Evolutionary conservation across 2,329 filamentous ascomycete genomes (phyloP), one percentile per base, ranked within the genome.

Genomic region (Xylaria sp.): DNA sequence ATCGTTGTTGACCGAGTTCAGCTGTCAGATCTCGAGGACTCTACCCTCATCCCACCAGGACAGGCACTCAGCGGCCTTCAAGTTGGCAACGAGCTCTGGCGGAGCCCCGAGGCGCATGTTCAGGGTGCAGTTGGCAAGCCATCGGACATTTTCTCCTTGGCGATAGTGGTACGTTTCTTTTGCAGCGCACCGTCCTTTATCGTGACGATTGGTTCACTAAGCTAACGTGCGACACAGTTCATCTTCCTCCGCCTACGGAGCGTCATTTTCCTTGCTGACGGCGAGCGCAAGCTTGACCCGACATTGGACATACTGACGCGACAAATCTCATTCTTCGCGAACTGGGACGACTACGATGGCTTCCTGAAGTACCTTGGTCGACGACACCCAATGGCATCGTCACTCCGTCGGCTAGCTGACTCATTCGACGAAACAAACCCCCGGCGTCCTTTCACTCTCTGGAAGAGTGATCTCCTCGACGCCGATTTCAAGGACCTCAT

Each of bases 311-410:
- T 85, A 44, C 74, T 85, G 48, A 79, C 82, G 70, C 81, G 81
- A 25, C 84, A 85, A 70, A 79, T 85, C 15, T 86, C 83, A 2
- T 83, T 82, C 72, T 86, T 86, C 74, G 80, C 80, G 51, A 80
- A 85, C 70, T 76, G 77, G 75, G 75, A 83, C 4, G 79, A 80
- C 48, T 77, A 84, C 48, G 76, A 79, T 44, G 80, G 77, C 23
- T 78, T 85, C 65, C 72, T 86, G 46, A 76, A 79, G 57, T 80
- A 82, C 73, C 78, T 85, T 55, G 81, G 80, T 34, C 75, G 75
- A 7, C 75, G 80, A 25, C 82, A 80, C 70, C 81, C 80, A 20
- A 84, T 80, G 79, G 74, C 75, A 37, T 66, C 79, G 41, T 76
- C 81, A 41, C 79, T 84, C 52, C 75, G 78, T 57, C 77, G 80